Conservation (phyloP, 2,329 filamentous ascomycete species). For the Calonectria ilicicola region DNA sequence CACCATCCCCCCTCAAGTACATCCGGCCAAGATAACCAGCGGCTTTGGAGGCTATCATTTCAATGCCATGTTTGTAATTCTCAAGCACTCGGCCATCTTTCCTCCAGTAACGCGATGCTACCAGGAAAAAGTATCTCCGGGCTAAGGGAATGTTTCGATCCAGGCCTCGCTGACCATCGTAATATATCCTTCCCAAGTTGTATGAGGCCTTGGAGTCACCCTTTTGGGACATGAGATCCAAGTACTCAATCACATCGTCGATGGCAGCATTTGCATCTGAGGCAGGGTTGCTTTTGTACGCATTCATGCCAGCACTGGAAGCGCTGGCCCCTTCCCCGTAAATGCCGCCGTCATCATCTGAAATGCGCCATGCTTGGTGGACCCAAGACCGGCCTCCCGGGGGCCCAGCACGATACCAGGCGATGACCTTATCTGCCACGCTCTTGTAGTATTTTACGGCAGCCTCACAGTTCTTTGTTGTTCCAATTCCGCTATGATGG, state of each 20-base stretch:
- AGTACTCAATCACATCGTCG: conserved; percentile 94
- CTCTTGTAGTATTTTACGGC: conserved; percentile 91
- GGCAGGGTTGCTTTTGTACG: conserved; percentile 77
- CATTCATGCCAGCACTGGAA: conserved; percentile 86
- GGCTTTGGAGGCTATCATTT: conserved; percentile 84
- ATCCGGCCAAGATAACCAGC: conserved; percentile 91
- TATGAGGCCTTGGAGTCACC: conserved; percentile 90
- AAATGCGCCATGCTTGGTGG: conserved; percentile 84
- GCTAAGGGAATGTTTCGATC: conserved; percentile 80
- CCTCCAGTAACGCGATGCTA: conserved; percentile 85
- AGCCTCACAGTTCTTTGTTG: conserved; percentile 85
- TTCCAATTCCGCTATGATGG: conserved; percentile 86
- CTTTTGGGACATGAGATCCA: conserved; percentile 90
- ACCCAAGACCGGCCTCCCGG: conserved; percentile 86
- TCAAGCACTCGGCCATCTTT: conserved; percentile 80
- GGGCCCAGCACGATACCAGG: conserved; percentile 88
- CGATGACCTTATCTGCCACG: conserved; percentile 92
- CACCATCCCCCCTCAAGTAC: conserved; percentile 88
- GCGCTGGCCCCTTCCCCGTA: conserved; percentile 96
- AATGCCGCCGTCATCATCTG: conserved; percentile 90
- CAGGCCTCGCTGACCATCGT: conserved; percentile 84
- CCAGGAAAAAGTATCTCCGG: conserved; percentile 83
- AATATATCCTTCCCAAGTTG: conserved; percentile 86
- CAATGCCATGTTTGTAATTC: conserved; percentile 76
- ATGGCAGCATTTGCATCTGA: conserved; percentile 88